Evolutionary conservation across 202 grass and related monocot genomes (phyloP).

Genomic region (Brachypodium distachyon): DNA sequence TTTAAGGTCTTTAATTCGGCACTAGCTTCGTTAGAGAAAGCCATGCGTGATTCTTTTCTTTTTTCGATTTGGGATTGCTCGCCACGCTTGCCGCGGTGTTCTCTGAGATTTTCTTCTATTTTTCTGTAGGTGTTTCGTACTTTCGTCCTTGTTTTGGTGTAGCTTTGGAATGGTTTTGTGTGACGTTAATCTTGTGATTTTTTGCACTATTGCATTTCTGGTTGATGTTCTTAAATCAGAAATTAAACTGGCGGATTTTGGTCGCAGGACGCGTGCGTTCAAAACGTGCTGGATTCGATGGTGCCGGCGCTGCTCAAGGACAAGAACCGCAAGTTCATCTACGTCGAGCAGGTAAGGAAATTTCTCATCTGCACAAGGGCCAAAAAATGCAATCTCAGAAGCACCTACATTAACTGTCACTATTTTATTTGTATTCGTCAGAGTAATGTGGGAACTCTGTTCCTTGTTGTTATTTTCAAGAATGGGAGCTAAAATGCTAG

Average conservation of each 20-base stretch:
- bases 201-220: not conserved
- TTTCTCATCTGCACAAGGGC: not conserved
- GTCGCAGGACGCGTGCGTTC: slow-evolving; percentile 61
- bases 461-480: not conserved
- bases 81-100: too few relatives aligned
- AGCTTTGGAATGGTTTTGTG: not conserved
- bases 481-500: not conserved
- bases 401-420: not conserved
- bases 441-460: not conserved
- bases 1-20: too few relatives aligned
- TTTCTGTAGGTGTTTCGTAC: not conserved
- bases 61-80: too few relatives aligned
- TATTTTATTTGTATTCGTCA: not conserved
- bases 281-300: slow-evolving; percentile 86
- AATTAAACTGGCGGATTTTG: not conserved
- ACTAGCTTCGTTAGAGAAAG: too few relatives aligned
- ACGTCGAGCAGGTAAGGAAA: slow-evolving; percentile 64
- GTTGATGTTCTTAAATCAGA: not conserved
- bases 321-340: slow-evolving; percentile 86
- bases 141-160: not conserved
- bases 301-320: slow-evolving; percentile 73
- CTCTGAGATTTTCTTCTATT: not conserved
- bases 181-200: not conserved
- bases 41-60: too few relatives aligned
- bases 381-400: not conserved